Evolutionary conservation across 225 moss, liverwort and hornwort genomes (phyloP), one percentile per base, ranked within the genome.

Genomic region (Anthoceros angustus): DNA sequence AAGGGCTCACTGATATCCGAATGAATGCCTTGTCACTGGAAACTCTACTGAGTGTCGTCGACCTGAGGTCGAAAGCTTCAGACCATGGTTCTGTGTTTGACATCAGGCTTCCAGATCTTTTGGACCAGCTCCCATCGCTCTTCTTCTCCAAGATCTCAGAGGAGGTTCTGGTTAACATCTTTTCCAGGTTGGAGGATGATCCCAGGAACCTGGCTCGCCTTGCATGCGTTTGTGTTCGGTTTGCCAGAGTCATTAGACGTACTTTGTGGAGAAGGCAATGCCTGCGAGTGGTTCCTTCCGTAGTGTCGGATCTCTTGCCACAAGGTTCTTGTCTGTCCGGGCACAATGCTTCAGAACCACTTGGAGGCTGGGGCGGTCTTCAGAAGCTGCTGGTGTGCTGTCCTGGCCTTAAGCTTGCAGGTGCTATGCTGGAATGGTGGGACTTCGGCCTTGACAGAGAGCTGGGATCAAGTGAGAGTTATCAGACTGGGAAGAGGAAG

Each of bases 391-490:
- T 90, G 0, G 83, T 87, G 21, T 90, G 90, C 69, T 90, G 90
- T 63, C 87, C 90, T 45, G 90, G 90, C 11, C 81, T 83, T 16
- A 76, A 75, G 39, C 87, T 83, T 40, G 81, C 87, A 4, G 90
- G 90, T 10, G 78, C 82, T 23, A 68, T 80, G 41, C 78, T 87
- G 12, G 79, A 85, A 25, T 83, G 75, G 66, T 87, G 86, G 83
- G 87, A 90, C 70, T 90, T 85, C 42, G 90, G 89, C 25, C 79
- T 90, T 8, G 89, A 90, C 49, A 82, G 85, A 61, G 85, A 85
- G 71, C 68, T 90, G 41, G 87, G 89, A 39, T 73, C 70, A 12
- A 83, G 81, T 61, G 80, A 79, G 38, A 66, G 79, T 39, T 90
- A 72, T 55, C 69, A 63, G 10, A 25, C 65, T 18, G 41, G 16